phyloP scores from a whole-genome alignment of 805 yeast genomes.

The Candida ovalis region DNA sequence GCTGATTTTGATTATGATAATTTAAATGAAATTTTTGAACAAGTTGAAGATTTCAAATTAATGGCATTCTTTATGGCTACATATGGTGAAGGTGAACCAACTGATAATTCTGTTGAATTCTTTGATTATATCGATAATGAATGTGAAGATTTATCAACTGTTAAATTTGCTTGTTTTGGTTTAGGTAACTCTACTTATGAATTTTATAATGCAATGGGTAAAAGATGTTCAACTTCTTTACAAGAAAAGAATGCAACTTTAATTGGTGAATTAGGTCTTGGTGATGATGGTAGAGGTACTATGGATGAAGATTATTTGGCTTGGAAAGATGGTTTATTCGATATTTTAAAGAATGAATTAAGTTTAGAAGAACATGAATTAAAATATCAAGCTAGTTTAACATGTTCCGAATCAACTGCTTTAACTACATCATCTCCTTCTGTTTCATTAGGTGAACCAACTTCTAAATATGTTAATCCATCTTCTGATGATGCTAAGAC shows the following conservation, averaged over 20 bases:
- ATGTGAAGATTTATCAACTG: constrained; percentile 48
- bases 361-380: constrained; percentile 77
- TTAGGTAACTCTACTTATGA: constrained; percentile 95
- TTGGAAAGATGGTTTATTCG: constrained; percentile 84
- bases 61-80: constrained; percentile 75
- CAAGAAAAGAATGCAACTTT: constrained; percentile 67
- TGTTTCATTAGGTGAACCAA: constrained; percentile 84
- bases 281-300: constrained; percentile 93
- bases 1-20: constrained; percentile 85
- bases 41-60: constrained; percentile 51
- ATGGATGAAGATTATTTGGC: constrained; percentile 92
- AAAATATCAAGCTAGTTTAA: constrained; percentile 67
- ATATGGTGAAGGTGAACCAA: constrained; percentile 98
- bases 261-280: constrained; percentile 79
- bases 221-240: constrained; percentile 48
- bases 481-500: constrained; percentile 28
- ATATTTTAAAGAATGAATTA: constrained; percentile 57
- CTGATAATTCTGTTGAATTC: constrained; percentile 87
- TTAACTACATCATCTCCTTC: constrained; percentile 29
- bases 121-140: constrained; percentile 64
- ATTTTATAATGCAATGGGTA: constrained; percentile 80
- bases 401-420: constrained; percentile 36
- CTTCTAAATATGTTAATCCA: constrained; percentile 45
- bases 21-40: constrained; percentile 57
- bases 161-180: constrained; percentile 78